Conservation (phyloP, 768 basidiomycete species). For the Suillus brevipes region DNA sequence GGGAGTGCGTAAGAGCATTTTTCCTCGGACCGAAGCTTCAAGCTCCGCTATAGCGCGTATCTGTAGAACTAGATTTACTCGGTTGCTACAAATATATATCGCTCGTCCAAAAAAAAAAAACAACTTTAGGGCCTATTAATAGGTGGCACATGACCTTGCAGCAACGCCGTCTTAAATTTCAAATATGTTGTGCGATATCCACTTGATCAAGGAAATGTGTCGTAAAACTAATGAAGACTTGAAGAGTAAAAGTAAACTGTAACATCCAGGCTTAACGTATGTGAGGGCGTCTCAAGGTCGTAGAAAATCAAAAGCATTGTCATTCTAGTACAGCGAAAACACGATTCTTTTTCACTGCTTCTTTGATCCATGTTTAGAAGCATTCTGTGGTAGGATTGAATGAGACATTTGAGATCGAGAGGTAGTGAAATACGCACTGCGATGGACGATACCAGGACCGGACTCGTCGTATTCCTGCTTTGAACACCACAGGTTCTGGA, state of each 20-base stretch:
- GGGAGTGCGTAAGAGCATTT: too few relatives aligned
- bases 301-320: slow-evolving; percentile 15
- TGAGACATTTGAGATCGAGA: not conserved
- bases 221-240: not conserved
- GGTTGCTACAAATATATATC: too few relatives aligned
- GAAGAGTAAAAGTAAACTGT: not conserved
- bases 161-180: too few relatives aligned
- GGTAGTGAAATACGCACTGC: slow-evolving; percentile 47
- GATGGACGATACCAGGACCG: slow-evolving; percentile 77
- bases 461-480: slow-evolving; percentile 92
- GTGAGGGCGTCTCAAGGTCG: not conserved
- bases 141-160: too few relatives aligned
- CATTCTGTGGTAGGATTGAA: slow-evolving; percentile 18
- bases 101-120: too few relatives aligned
- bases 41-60: too few relatives aligned
- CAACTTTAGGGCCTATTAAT: too few relatives aligned
- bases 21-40: too few relatives aligned
- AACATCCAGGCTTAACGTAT: not conserved
- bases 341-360: slow-evolving; percentile 23
- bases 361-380: slow-evolving; percentile 23
- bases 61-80: too few relatives aligned
- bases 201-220: not conserved
- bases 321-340: slow-evolving; percentile 30
- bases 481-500: slow-evolving; percentile 96
- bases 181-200: not conserved